A percentile compares a stretch with the other conserved stretches of the same genome.
These are phyloP conservation scores for Xylaria sp. DNA, from an alignment of 2,329 filamentous ascomycete genomes.

Conservation along the genomic window DNA sequence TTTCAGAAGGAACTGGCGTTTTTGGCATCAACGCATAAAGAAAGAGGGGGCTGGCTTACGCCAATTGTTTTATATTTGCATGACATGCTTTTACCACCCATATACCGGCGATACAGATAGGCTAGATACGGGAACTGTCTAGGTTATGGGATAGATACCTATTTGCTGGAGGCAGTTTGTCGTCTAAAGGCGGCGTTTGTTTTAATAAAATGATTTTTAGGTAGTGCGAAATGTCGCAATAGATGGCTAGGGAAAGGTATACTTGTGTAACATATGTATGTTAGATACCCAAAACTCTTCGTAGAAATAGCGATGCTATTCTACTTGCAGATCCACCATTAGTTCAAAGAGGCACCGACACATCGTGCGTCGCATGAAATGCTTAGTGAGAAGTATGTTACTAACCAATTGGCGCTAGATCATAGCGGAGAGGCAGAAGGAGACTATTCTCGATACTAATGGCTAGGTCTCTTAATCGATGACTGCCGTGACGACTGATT, in stretches of 20 bases:
- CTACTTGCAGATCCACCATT: no score
- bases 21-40: slow-evolving; percentile 13
- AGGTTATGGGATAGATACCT: slow-evolving; percentile 1
- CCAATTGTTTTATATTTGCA: slow-evolving; percentile 7
- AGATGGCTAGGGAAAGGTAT: background rate
- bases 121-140: background rate
- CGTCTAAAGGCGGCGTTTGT: background rate
- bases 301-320: no score
- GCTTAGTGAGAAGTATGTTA: no score
- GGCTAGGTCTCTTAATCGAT: no score
- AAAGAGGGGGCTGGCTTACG: slow-evolving; percentile 28
- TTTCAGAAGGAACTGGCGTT: background rate
- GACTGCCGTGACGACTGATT: background rate
- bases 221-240: background rate
- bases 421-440: no score
- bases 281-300: background rate
- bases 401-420: no score
- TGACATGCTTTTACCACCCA: background rate
- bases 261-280: background rate
- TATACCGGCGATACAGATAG: background rate
- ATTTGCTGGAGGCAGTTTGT: background rate
- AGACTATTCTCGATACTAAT: no score
- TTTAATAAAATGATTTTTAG: background rate
- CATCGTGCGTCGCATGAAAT: no score
- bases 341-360: no score